Evolutionary conservation across 331 rosid genomes (phyloP).

Genomic region (Cydonia oblonga): DNA sequence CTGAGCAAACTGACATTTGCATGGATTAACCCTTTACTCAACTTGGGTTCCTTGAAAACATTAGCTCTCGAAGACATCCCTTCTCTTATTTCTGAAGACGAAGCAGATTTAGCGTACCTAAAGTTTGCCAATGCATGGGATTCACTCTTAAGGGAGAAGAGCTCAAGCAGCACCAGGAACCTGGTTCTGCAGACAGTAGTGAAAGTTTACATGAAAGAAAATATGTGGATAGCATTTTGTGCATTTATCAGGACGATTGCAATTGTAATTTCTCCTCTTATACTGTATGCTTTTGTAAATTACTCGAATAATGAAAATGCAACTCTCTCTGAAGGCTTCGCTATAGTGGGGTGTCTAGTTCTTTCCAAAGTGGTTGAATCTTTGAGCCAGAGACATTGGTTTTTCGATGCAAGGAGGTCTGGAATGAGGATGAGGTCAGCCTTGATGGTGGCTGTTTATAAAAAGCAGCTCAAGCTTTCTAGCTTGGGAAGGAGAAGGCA

Average conservation of each 20-base stretch:
- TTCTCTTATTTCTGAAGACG: conserved; percentile 51
- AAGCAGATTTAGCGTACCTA: conserved; percentile 38
- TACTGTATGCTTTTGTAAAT: conserved; percentile 61
- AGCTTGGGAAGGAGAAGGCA: conserved; percentile 44
- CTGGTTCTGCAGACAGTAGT: conserved; percentile 36
- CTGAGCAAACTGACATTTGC: conserved; percentile 48
- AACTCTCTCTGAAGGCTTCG: conserved; percentile 32
- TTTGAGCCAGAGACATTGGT: conserved; percentile 53
- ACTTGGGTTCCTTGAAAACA: conserved; percentile 49
- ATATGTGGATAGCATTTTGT: conserved; percentile 37
- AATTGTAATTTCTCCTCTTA: conserved; percentile 45
- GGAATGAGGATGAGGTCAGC: conserved; percentile 77
- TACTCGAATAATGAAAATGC: conserved; percentile 29
- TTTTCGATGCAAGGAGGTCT: conserved; percentile 39
- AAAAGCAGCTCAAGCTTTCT: conserved; percentile 58
- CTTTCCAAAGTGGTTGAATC: conserved; percentile 39
- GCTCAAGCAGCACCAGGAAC: conserved; percentile 22
- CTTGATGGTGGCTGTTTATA: conserved; percentile 66
- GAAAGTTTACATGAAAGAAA: conserved; percentile 43
- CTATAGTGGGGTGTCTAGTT: conserved; percentile 40
- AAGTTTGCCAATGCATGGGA: conserved; percentile 48
- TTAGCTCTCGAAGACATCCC: conserved; percentile 56
- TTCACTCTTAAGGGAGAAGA: conserved; percentile 22
- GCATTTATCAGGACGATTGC: conserved; percentile 41
- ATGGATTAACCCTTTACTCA: conserved; percentile 61